A percentile compares a stretch with the other conserved stretches of the same genome.
Evolutionary conservation across 495 filamentous ascomycete species (phyloP).

Genomic region (Podospora tetraspora): DNA sequence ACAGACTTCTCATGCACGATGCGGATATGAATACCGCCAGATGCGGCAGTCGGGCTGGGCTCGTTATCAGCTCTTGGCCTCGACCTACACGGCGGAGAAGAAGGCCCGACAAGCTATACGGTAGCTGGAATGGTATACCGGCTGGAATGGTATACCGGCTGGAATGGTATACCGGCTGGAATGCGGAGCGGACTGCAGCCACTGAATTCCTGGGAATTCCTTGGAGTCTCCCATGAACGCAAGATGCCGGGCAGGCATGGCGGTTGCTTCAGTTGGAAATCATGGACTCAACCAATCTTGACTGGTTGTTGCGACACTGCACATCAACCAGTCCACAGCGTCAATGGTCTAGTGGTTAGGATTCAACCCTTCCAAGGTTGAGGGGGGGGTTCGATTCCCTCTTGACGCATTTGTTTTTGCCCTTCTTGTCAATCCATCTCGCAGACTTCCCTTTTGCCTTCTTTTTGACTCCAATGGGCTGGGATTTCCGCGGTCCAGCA

Average conservation of each 20-base stretch:
- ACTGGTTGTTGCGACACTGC: not conserved
- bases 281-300: no score
- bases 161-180: no score
- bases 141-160: no score
- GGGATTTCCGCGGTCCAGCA: not conserved
- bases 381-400: slow-evolving; percentile 15
- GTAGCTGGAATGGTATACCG: no score
- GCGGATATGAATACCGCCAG: not conserved
- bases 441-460: not conserved
- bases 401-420: slow-evolving; percentile 9
- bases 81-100: not conserved
- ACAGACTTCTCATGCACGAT: not conserved
- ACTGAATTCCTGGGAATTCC: not conserved
- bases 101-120: not conserved
- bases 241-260: not conserved
- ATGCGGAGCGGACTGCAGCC: not conserved
- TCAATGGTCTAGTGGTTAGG: slow-evolving; percentile 15
- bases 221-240: not conserved
- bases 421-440: not conserved
- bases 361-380: slow-evolving; percentile 16
- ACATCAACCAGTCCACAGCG: slow-evolving; percentile 3
- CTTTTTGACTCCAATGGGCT: not conserved
- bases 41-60: not conserved
- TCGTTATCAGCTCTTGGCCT: not conserved
- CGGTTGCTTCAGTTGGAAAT: not conserved